These are phyloP conservation scores for Poterioochromonas sp. DNA, from an alignment of 352 stramenopile genomes.

Conservation along the genomic window DNA sequence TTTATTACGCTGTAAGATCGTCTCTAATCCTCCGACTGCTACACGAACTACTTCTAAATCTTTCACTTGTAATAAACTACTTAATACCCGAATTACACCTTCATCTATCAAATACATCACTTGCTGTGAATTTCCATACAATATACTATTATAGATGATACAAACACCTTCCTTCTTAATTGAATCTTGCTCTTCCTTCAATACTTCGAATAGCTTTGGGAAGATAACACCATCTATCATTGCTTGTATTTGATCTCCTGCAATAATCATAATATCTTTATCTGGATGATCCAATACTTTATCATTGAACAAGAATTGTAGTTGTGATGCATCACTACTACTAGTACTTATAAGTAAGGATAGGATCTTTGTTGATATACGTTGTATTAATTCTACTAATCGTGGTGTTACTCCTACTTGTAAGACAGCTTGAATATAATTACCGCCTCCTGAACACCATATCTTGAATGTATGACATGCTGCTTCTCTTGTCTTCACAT, in stretches of 20 bases:
- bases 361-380: conserved; percentile 79
- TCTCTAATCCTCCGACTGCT: no score
- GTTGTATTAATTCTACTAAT: conserved; percentile 91
- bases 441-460: conserved; percentile 91
- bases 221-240: conserved; percentile 96
- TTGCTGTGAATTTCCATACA: no score
- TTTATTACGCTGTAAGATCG: no score
- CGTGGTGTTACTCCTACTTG: conserved; percentile 88
- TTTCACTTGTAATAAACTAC: conserved; percentile 62
- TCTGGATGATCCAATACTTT: conserved; percentile 81
- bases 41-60: no score
- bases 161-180: no score
- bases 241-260: conserved; percentile 94
- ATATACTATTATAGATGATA: no score
- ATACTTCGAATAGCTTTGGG: conserved; percentile 84
- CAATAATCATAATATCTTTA: conserved; percentile 96
- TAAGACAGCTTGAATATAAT: conserved; percentile 97
- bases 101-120: no score
- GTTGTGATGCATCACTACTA: no score
- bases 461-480: conserved; percentile 97
- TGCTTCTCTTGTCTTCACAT: conserved; percentile 97
- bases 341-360: conserved; percentile 89
- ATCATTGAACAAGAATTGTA: no score
- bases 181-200: no score
- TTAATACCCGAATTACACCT: no score